phyloP scores from a whole-genome alignment of 139 green algal species.

The Choricystis sp. region DNA sequence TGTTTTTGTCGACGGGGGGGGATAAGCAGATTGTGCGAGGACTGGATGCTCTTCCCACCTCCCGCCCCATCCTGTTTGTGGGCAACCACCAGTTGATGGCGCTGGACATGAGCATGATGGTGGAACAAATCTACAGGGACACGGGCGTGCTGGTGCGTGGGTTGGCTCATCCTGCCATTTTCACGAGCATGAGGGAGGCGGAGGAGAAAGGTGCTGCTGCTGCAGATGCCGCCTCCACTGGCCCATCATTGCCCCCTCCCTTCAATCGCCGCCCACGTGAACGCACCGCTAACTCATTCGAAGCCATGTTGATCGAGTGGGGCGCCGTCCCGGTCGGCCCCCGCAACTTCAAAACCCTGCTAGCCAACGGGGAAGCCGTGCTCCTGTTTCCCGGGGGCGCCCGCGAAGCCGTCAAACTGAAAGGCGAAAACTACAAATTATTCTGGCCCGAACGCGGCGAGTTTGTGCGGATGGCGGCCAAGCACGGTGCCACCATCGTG shows the following conservation, averaged over 20 bases:
- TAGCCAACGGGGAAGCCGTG: constrained; percentile 50
- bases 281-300: constrained; percentile 11
- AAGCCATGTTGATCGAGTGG: constrained; percentile 58
- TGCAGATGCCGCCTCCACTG: neutral
- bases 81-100: constrained; percentile 88
- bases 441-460: constrained; percentile 74
- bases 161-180: constrained; percentile 58
- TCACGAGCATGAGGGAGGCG: constrained; percentile 13
- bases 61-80: constrained; percentile 64
- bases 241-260: too few relatives aligned
- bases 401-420: constrained; percentile 56
- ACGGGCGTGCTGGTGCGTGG: constrained; percentile 50
- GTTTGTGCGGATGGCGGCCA: constrained; percentile 80
- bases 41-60: constrained; percentile 20
- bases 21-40: constrained; percentile 30
- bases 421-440: constrained; percentile 77
- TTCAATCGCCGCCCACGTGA: too few relatives aligned
- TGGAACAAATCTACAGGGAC: constrained; percentile 46
- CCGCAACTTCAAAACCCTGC: constrained; percentile 58
- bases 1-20: constrained; percentile 57
- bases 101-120: constrained; percentile 61
- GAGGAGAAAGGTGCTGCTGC: neutral
- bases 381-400: constrained; percentile 82
- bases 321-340: constrained; percentile 73
- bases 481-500: constrained; percentile 79